Base-by-base conservation (phyloP, 495 filamentous ascomycete genomes). In the Halenospora varia region DNA sequence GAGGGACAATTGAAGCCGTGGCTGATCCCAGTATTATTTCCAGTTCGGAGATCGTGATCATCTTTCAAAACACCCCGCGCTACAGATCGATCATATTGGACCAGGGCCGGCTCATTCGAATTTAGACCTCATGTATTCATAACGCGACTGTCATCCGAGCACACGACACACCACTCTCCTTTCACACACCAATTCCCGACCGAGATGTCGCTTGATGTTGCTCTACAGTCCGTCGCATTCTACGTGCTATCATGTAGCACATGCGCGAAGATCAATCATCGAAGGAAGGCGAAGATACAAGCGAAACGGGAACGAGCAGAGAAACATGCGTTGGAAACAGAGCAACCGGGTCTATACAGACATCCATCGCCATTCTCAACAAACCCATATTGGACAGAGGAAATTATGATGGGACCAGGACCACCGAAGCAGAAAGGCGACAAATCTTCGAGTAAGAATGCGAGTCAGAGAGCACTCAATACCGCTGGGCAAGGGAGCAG, bases 201-300 rank as follows among this genome's bases (percentile, higher is more conserved):
- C 50, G 73, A 49, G 48, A 84, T 84, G 80, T 82, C 81, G 54
- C 75, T 80, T 55, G 67, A 68, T 39, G 70, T 73, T 25, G 81
- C 78, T 51, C 63, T 82, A 10, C 91, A 94, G 73, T 96, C 90
- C 15, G 89, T 88, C 56, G 73, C 92, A 68, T 96, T 95, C 73
- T 95, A 92, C 77, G 83, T 92, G 62, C 79, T 84, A 55, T 88
- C 88, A 49, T 96, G 90, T 71, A 85, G 88, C 25, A 90, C 90
- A 65, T 96, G 90, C 72, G 75, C 82, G 52, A 79, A 84, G 53
- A 73, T 82, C 56, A 72, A 73, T 23, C 76, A 87, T 53, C 83
- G 79, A 47, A 79, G 84, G 41, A 86, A 85, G 68, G 76, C 85
- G 52, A 82, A 79, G 67, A 80, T 85, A 63, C 80, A 88, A 60